phyloP scores from a whole-genome alignment of 2,329 filamentous ascomycete genomes.

The Scedosporium dehoogii region DNA sequence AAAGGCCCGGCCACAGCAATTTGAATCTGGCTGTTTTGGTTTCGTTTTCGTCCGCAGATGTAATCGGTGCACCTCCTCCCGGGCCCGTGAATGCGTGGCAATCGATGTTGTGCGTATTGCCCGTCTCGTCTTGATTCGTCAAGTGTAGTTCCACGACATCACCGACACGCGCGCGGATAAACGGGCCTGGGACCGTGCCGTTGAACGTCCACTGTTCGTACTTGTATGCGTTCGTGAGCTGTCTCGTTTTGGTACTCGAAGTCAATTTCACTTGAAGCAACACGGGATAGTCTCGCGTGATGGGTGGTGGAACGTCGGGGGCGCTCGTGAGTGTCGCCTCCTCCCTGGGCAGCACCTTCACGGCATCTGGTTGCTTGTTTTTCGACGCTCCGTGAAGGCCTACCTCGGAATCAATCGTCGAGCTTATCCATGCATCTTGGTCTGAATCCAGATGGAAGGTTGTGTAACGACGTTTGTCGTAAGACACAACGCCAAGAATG shows the following conservation, averaged over 20 bases:
- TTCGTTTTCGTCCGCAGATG: slow-evolving; percentile 20
- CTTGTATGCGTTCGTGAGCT: slow-evolving; percentile 22
- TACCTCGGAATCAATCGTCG: background rate
- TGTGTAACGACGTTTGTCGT: too few relatives aligned
- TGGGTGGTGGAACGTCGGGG: slow-evolving; percentile 20
- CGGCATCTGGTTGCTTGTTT: background rate
- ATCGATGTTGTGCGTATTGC: slow-evolving; percentile 25
- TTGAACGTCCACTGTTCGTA: slow-evolving; percentile 26
- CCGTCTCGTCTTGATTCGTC: slow-evolving; percentile 21
- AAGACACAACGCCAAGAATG: too few relatives aligned
- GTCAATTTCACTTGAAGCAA: slow-evolving; percentile 19
- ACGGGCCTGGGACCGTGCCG: slow-evolving; percentile 20
- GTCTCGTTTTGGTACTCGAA: slow-evolving; percentile 16
- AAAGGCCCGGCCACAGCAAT: slow-evolving; percentile 20
- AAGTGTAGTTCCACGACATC: slow-evolving; percentile 21
- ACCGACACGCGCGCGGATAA: slow-evolving; percentile 23
- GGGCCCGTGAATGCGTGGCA: slow-evolving; percentile 23
- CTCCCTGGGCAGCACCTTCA: slow-evolving; percentile 14
- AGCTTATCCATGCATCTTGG: too few relatives aligned
- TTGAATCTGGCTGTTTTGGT: slow-evolving; percentile 21
- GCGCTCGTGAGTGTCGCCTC: slow-evolving; percentile 19
- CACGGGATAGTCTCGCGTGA: slow-evolving; percentile 20
- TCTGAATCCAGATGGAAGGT: too few relatives aligned
- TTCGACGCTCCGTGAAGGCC: background rate
- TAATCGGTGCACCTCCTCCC: slow-evolving; percentile 21